These are phyloP conservation scores for Eucalyptus pumila DNA, from an alignment of 345 rosid species.

Conservation along the genomic window DNA sequence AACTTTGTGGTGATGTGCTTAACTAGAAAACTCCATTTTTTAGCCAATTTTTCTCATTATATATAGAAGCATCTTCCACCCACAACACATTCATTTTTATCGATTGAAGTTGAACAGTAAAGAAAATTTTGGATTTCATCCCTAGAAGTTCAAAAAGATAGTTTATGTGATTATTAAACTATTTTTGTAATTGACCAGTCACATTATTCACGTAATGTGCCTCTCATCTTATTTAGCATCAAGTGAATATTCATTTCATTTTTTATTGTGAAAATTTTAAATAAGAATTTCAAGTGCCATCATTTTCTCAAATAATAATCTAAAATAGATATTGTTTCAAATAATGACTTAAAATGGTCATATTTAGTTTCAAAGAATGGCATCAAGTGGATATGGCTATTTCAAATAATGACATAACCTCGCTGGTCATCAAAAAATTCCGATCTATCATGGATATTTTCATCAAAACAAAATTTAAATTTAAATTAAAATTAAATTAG, in stretches of 20 bases:
- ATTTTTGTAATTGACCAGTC: not conserved
- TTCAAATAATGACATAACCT: no score
- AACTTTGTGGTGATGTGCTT: not conserved
- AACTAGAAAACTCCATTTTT: not conserved
- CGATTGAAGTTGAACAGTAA: not conserved
- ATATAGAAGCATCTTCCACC: not conserved
- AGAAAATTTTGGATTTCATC: not conserved
- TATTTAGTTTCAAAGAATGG: no score
- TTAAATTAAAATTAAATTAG: no score
- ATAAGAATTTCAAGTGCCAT: no score
- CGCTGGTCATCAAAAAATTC: accelerated
- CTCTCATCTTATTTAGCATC: not conserved
- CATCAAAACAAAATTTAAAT: no score
- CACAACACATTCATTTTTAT: not conserved
- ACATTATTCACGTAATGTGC: not conserved
- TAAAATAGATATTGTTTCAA: no score
- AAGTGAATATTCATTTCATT: not conserved
- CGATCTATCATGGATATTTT: no score
- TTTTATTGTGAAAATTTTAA: not conserved
- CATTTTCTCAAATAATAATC: no score
- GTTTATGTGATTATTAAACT: not conserved
- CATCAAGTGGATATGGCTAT: no score
- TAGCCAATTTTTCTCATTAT: not conserved
- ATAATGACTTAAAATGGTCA: no score
- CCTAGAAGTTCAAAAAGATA: not conserved